Evolutionary conservation across 2,329 filamentous ascomycete genomes (phyloP), one percentile per base, ranked within the genome.

Genomic region (Dothistroma septosporum): DNA sequence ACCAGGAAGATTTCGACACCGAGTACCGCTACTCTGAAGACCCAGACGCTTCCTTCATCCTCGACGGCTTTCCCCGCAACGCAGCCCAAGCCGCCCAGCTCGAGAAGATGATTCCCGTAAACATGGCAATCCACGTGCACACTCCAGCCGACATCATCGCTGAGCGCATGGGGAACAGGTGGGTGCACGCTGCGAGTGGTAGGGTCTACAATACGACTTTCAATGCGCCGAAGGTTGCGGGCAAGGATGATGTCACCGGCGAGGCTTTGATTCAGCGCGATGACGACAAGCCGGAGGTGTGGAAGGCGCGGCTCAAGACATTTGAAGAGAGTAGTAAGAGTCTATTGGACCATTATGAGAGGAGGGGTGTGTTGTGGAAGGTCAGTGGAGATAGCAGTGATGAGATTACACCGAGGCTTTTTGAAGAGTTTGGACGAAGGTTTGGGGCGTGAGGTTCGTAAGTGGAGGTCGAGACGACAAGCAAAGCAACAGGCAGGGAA

Each of bases 201-300:
- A 84, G 94, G 31, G 89, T 97, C 16, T 99, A 99, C 81, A 99
- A 99, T 75, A 95, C 92, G 2, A 87, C 87, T 0, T 99, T 96
- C 80, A 92, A 97, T 72, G 83, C 89, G 8, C 94, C 94, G 0
- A 88, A 87, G 66, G 86, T 92, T 1, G 77, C 85, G 0, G 93
- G 94, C 28, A 85, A 82, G 67, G 94, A 99, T 76, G 94, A 99
- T 74, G 73, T 97, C 53, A 99, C 94, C 0, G 94, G 94, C 16
- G 94, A 99, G 74, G 80, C 83, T 22, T 81, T 99, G 63, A 87
- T 89, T 5, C 89, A 95, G 73, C 83, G 94, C 58, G 81, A 87
- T 8, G 94, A 99, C 72, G 94, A 99, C 73, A 88, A 87, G 60
- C 88, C 94, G 68, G 88, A 91, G 53, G 89, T 93, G 16, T 99